A percentile compares a stretch with the other conserved stretches of the same genome.
Conservation (phyloP, 441 rosid species). For the Pelargonium myrrhifolium region DNA sequence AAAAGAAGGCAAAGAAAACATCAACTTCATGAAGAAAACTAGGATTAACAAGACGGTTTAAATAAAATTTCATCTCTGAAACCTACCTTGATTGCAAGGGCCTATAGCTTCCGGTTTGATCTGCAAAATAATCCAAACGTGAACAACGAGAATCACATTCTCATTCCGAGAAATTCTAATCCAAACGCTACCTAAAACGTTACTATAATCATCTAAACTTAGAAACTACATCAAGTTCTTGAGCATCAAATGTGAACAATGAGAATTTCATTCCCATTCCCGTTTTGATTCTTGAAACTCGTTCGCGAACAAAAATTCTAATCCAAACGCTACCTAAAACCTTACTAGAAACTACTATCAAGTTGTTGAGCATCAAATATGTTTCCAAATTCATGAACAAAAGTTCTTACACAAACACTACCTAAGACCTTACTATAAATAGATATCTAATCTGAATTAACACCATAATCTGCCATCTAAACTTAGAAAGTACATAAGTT, state of each 20-base stretch:
- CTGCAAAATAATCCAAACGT: constrained; percentile 22
- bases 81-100: constrained; percentile 29
- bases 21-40: neutral
- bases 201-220: too few relatives aligned
- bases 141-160: too few relatives aligned
- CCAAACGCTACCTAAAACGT: too few relatives aligned
- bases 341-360: neutral
- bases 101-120: constrained; percentile 22
- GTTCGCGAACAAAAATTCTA: too few relatives aligned
- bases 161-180: too few relatives aligned
- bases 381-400: neutral
- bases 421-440: neutral
- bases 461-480: neutral
- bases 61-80: constrained; percentile 1
- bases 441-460: neutral
- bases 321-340: too few relatives aligned
- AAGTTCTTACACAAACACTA: too few relatives aligned
- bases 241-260: too few relatives aligned
- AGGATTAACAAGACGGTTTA: neutral
- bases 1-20: constrained; percentile 15
- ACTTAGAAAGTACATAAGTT: neutral
- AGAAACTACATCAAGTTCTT: too few relatives aligned
- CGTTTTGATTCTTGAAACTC: too few relatives aligned
- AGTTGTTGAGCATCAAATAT: neutral
- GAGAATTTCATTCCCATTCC: too few relatives aligned